Evolutionary conservation across 2,329 filamentous ascomycete genomes (phyloP).

Genomic region (Aspergillus spinulosporus): DNA sequence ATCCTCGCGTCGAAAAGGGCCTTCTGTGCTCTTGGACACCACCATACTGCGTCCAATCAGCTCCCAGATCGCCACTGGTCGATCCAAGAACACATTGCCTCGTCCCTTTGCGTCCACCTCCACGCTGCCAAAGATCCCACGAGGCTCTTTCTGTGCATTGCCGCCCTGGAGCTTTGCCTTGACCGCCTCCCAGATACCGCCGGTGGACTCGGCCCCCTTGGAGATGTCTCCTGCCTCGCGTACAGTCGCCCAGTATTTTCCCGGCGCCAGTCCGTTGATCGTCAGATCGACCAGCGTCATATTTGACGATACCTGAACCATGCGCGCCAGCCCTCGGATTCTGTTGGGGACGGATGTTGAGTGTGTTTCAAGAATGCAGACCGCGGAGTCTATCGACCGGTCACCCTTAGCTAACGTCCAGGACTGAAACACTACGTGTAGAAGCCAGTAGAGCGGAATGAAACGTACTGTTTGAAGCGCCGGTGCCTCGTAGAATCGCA

Average conservation of each 20-base stretch:
- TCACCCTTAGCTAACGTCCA: not conserved
- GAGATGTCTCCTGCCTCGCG: slow-evolving; percentile 86
- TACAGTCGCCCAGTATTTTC: slow-evolving; percentile 80
- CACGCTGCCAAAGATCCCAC: slow-evolving; percentile 72
- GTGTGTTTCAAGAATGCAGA: slow-evolving; percentile 93
- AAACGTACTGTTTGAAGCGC: slow-evolving; percentile 71
- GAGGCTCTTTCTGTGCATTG: slow-evolving; percentile 42
- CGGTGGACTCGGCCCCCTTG: slow-evolving; percentile 76
- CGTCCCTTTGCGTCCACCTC: slow-evolving; percentile 73
- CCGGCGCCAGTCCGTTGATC: slow-evolving; percentile 75
- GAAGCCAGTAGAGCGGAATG: slow-evolving; percentile 9
- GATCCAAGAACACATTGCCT: slow-evolving; percentile 78
- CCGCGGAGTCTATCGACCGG: slow-evolving; percentile 50
- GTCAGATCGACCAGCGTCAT: slow-evolving; percentile 86
- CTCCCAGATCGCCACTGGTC: slow-evolving; percentile 87
- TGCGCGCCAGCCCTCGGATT: slow-evolving; percentile 83
- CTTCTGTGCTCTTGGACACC: slow-evolving; percentile 68
- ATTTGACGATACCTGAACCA: slow-evolving; percentile 82
- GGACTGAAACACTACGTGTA: not conserved
- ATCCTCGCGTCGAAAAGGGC: slow-evolving; percentile 68
- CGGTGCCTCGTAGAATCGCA: slow-evolving; percentile 89
- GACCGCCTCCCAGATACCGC: slow-evolving; percentile 71
- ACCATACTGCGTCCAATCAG: slow-evolving; percentile 92
- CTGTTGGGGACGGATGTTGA: slow-evolving; percentile 60
- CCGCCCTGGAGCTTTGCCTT: slow-evolving; percentile 44